phyloP scores from a whole-genome alignment of 1,139 yeast genomes.

The Kluyveromyces marxianus region DNA sequence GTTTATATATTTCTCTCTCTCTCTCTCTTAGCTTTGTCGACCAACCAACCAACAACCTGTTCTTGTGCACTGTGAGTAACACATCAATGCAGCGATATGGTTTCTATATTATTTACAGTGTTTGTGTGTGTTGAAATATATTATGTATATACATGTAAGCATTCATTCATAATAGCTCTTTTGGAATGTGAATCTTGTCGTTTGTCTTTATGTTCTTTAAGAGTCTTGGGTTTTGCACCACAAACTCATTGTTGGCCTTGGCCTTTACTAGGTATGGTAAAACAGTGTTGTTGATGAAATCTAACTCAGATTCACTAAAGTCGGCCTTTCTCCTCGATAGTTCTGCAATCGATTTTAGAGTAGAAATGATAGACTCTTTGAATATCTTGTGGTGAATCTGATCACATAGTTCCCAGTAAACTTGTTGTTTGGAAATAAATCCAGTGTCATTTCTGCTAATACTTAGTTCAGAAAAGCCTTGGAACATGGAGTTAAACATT shows the following conservation, averaged over 20 bases:
- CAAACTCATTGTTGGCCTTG: constrained; percentile 4
- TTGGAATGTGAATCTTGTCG: constrained; percentile 1
- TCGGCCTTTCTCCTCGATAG: constrained; percentile 11
- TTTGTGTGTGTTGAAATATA: too few relatives aligned
- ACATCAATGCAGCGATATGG: too few relatives aligned
- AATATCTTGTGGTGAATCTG: constrained; percentile 7
- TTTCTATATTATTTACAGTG: constrained; percentile 1
- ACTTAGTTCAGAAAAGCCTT: constrained; percentile 16
- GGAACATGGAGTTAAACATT: constrained; percentile 17
- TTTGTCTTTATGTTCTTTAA: constrained; percentile 2
- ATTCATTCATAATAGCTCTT: constrained; percentile 5
- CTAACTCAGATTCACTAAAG: constrained; percentile 8
- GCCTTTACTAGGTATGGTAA: constrained; percentile 10
- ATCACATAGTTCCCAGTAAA: constrained; percentile 10
- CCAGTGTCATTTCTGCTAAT: constrained; percentile 10
- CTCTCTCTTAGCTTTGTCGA: too few relatives aligned
- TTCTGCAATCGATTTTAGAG: constrained; percentile 12
- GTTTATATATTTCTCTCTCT: too few relatives aligned
- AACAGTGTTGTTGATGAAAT: constrained; percentile 11
- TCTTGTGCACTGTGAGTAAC: too few relatives aligned
- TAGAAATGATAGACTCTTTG: constrained; percentile 11
- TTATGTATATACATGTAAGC: constrained; percentile 6
- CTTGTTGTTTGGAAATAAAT: constrained; percentile 6
- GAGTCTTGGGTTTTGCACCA: constrained; percentile 6
- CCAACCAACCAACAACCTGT: too few relatives aligned